These are phyloP conservation scores for Trichoderma aggressivum DNA, from an alignment of 2,329 filamentous ascomycete genomes.

Conservation along the genomic window DNA sequence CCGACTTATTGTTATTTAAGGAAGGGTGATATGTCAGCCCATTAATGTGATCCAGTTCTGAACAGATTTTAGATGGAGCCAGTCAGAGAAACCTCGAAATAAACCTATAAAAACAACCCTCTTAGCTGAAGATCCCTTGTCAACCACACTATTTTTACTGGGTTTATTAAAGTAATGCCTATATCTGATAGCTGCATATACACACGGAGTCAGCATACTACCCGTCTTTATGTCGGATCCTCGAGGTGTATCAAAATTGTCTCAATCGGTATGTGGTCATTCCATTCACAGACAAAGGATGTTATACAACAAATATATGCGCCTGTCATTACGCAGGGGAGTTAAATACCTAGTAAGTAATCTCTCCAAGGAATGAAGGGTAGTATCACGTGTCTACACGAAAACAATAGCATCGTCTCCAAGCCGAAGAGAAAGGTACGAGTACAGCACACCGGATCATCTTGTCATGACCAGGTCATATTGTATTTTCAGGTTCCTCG, in stretches of 20 bases:
- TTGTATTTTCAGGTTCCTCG: no score
- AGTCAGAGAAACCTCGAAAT: not conserved
- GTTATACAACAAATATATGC: not conserved
- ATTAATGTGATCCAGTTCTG: fast-evolving
- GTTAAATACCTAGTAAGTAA: not conserved
- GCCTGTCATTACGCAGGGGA: not conserved
- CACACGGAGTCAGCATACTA: no score
- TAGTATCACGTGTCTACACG: not conserved
- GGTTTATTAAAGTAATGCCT: no score
- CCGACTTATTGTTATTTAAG: no score
- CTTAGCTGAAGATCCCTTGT: not conserved
- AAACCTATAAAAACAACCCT: not conserved
- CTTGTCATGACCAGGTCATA: no score
- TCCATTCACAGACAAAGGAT: not conserved
- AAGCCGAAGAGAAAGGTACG: not conserved
- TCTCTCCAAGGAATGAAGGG: not conserved
- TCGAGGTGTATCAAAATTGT: not conserved
- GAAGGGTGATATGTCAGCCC: no score
- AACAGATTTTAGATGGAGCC: not conserved
- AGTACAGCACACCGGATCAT: slow-evolving; percentile 21
- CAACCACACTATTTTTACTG: no score
- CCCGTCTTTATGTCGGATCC: not conserved
- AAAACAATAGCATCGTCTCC: not conserved
- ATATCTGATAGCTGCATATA: no score
- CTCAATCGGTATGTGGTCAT: not conserved